A percentile compares a stretch with the other conserved stretches of the same genome.
phyloP scores from a whole-genome alignment of 208 protist species.

The Crithidia bombi region DNA sequence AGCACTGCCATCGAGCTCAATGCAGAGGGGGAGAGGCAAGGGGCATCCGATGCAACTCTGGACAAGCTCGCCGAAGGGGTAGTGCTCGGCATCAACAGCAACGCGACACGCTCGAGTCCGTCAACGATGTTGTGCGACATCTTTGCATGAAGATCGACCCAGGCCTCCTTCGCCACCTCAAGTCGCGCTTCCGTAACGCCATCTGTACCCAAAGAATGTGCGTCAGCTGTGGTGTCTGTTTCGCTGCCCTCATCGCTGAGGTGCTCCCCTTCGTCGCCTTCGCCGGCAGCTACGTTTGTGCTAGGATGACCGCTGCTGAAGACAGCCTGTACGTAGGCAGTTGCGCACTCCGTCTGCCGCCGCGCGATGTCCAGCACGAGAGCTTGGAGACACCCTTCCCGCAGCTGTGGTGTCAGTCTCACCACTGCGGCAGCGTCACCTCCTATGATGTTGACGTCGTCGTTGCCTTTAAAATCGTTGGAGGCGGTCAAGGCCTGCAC shows the following conservation, averaged over 20 bases:
- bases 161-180: constrained; percentile 7
- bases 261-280: not conserved
- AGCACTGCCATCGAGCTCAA: constrained; percentile 12
- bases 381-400: constrained; percentile 16
- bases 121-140: not conserved
- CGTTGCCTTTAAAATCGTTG: not conserved
- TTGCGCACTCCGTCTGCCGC: constrained; percentile 8
- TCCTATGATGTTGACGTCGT: too few species aligned
- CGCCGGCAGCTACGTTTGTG: too few species aligned
- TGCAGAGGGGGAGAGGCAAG: constrained; percentile 10
- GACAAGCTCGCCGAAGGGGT: not conserved
- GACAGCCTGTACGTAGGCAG: constrained; percentile 21
- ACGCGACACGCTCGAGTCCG: not conserved
- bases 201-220: not conserved
- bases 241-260: not conserved
- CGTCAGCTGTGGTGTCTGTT: not conserved
- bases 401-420: not conserved
- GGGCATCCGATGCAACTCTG: too few species aligned
- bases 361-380: constrained; percentile 13
- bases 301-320: too few species aligned
- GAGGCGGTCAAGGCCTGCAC: not conserved
- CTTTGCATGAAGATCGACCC: constrained; percentile 6
- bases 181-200: constrained; percentile 6
- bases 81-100: not conserved
- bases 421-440: not conserved